Percentiles rank a stretch among this genome's conserved stretches.
Evolutionary conservation across 2,329 filamentous ascomycete species (phyloP).

Genomic region (Fusarium proliferatum): DNA sequence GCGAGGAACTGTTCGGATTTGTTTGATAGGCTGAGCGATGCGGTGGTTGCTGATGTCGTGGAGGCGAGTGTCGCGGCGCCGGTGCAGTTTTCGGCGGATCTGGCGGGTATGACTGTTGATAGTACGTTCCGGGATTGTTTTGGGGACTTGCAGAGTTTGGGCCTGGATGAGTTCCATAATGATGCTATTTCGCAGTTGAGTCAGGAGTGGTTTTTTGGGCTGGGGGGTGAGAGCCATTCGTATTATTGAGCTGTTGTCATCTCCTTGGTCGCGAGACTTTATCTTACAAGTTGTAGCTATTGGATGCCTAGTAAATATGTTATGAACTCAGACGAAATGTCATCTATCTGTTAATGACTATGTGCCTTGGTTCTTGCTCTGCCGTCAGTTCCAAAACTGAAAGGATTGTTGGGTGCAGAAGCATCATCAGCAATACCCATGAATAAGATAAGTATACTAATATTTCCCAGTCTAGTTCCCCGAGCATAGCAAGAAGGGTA

Average conservation of each 20-base stretch:
- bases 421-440: background rate
- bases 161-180: conserved; percentile 40
- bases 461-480: rapidly evolving
- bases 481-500: rapidly evolving
- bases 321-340: background rate
- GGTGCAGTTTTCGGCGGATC: conserved; percentile 8
- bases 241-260: conserved; percentile 15
- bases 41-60: conserved; percentile 54
- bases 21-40: conserved; percentile 56
- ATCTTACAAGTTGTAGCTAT: background rate
- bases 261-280: background rate
- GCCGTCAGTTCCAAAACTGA: background rate
- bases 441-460: background rate
- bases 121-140: conserved; percentile 54
- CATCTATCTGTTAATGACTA: background rate
- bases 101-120: conserved; percentile 50
- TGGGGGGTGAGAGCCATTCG: conserved; percentile 26
- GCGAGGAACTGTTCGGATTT: conserved; percentile 55
- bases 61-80: conserved; percentile 28
- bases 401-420: no score
- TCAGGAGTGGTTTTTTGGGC: conserved; percentile 38
- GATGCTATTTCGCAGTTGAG: conserved; percentile 44
- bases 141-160: conserved; percentile 42
- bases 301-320: background rate
- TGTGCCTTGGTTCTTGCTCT: background rate